These are phyloP conservation scores for Xylaria sp. DNA, from an alignment of 2,329 filamentous ascomycete species.

Conservation along the genomic window DNA sequence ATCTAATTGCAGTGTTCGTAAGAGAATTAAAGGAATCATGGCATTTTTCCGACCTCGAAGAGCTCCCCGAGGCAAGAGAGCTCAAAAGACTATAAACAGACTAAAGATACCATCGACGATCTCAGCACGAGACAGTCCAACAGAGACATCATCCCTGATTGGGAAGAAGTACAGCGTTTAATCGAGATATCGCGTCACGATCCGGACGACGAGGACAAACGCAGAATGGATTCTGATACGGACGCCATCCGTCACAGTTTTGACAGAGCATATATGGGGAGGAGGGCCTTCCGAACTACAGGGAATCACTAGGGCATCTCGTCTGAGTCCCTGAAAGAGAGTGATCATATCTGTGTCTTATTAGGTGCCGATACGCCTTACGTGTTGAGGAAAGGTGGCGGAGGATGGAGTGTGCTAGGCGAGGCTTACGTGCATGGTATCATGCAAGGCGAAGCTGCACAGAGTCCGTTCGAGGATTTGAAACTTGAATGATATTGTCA, in stretches of 20 bases:
- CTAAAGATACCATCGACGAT: not conserved
- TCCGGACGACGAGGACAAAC: not conserved
- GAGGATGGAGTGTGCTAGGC: conserved; percentile 11
- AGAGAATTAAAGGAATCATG: not conserved
- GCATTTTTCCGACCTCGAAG: not conserved
- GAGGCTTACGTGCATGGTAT: conserved; percentile 20
- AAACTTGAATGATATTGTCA: not conserved
- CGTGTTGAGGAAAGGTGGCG: conserved; percentile 4
- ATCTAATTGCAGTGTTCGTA: not conserved
- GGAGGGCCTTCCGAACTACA: conserved; percentile 12
- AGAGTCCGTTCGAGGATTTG: not conserved
- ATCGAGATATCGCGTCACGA: not conserved
- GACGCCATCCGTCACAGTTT: conserved; percentile 15
- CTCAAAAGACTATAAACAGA: not conserved
- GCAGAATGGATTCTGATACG: not conserved
- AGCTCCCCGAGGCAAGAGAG: not conserved
- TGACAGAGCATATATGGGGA: conserved; percentile 10
- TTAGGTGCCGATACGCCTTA: conserved; percentile 13
- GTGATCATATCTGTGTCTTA: conserved; percentile 3
- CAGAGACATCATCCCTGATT: not conserved
- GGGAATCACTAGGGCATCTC: conserved; percentile 11
- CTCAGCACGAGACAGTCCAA: conserved; percentile 1
- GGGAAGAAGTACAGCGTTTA: not conserved
- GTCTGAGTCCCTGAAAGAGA: not conserved
- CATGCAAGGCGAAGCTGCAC: conserved; percentile 16